Evolutionary conservation across 352 stramenopile species (phyloP).

Genomic region (Globisporangium splendens): DNA sequence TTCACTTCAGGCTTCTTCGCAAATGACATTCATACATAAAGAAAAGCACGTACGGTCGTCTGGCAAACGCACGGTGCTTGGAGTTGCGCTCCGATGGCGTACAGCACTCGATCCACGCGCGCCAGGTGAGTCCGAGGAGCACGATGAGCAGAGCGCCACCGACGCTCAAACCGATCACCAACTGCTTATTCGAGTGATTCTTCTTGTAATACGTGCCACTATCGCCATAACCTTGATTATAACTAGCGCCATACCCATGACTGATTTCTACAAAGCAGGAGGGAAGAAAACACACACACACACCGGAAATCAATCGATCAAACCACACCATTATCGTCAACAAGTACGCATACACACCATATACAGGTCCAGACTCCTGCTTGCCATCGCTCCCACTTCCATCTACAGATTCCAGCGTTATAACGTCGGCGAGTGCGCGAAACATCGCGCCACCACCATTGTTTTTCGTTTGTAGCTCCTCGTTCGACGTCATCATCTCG

Average conservation of each 20-base stretch:
- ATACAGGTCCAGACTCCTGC: no score
- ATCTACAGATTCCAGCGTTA: no score
- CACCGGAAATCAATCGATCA: no score
- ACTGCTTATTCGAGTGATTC: slow-evolving; percentile 17
- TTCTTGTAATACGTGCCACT: slow-evolving; percentile 9
- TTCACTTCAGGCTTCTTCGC: neutral
- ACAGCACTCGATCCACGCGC: slow-evolving; percentile 48
- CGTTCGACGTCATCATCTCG: no score
- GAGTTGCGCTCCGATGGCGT: slow-evolving; percentile 26
- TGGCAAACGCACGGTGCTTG: slow-evolving; percentile 44
- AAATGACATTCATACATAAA: neutral
- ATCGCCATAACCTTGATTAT: slow-evolving; percentile 11
- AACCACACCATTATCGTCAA: no score
- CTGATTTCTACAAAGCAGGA: neutral
- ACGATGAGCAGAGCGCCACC: slow-evolving; percentile 30
- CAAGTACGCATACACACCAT: no score
- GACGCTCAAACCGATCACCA: slow-evolving; percentile 33
- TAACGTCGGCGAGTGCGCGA: no score
- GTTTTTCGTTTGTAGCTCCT: no score
- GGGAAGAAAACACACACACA: no score
- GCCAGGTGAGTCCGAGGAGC: slow-evolving; percentile 43
- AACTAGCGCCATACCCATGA: slow-evolving; percentile 7
- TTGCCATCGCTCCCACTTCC: no score
- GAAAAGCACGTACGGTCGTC: slow-evolving; percentile 28
- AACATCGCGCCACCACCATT: no score